These are phyloP conservation scores for Ceratocystis variospora DNA, from an alignment of 2,329 filamentous ascomycete genomes.

Conservation along the genomic window DNA sequence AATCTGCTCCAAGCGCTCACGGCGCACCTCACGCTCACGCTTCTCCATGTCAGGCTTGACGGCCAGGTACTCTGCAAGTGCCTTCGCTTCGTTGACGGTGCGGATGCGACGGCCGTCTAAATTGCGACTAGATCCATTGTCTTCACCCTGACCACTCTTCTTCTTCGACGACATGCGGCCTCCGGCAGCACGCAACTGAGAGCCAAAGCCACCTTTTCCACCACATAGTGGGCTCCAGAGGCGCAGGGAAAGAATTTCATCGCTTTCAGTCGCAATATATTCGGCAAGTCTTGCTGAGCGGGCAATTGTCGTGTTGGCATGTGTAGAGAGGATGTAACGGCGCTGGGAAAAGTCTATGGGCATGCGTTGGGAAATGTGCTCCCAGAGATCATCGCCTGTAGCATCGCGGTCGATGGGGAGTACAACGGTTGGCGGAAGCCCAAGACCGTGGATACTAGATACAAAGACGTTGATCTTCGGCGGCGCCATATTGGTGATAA, in stretches of 20 bases:
- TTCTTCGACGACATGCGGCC: conserved; percentile 96
- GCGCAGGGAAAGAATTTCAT: conserved; percentile 69
- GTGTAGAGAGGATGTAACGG: conserved; percentile 67
- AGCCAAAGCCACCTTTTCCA: conserved; percentile 96
- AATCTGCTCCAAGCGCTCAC: conserved; percentile 75
- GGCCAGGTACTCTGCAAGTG: conserved; percentile 82
- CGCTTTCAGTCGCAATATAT: conserved; percentile 42
- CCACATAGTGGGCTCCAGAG: conserved; percentile 68
- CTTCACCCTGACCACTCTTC: conserved; percentile 68
- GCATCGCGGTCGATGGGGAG: conserved; percentile 56
- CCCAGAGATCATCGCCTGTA: conserved; percentile 52
- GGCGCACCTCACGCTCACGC: conserved; percentile 76
- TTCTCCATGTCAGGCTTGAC: conserved; percentile 96
- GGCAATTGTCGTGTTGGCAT: conserved; percentile 57
- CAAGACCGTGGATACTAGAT: conserved; percentile 69
- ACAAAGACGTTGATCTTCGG: conserved; percentile 65
- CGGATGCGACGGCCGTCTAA: conserved; percentile 79
- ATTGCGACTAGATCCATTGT: conserved; percentile 83
- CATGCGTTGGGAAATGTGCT: conserved; percentile 46
- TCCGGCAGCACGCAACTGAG: conserved; percentile 87
- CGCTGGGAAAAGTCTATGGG: conserved; percentile 34
- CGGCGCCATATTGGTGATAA: conserved; percentile 35
- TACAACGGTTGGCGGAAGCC: conserved; percentile 67
- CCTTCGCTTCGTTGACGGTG: conserved; percentile 90
- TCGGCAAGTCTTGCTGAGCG: conserved; percentile 43